Percentiles rank a stretch among this genome's conserved stretches.
Evolutionary conservation across 1,284 basidiomycete genomes (phyloP).

Genomic region (Porogramme epimiltina): DNA sequence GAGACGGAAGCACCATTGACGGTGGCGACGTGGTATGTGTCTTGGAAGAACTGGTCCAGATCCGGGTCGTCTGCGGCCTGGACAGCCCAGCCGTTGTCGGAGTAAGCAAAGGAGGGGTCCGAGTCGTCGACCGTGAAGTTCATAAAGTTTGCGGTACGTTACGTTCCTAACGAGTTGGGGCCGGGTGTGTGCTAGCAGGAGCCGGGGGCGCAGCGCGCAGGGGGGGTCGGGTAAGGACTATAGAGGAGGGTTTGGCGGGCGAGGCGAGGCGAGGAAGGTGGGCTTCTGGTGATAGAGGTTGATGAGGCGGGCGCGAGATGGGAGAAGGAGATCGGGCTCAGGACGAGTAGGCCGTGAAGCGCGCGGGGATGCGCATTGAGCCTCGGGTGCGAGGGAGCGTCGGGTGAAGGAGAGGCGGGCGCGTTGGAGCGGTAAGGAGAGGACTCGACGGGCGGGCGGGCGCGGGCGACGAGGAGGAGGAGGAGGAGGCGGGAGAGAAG

Average conservation of each 20-base stretch:
- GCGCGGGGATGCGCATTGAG: background rate
- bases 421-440: constrained; percentile 16
- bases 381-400: background rate
- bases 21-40: constrained; percentile 32
- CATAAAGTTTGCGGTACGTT: constrained; percentile 11
- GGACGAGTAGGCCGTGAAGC: background rate
- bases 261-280: background rate
- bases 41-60: constrained; percentile 27
- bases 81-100: constrained; percentile 25
- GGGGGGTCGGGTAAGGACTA: background rate
- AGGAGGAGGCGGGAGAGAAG: background rate
- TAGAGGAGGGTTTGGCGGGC: background rate
- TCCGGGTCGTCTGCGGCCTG: constrained; percentile 23
- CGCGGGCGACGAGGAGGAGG: background rate
- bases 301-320: background rate
- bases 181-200: background rate
- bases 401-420: constrained; percentile 9
- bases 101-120: constrained; percentile 27
- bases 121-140: constrained; percentile 35
- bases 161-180: background rate
- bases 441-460: background rate
- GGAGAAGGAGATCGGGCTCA: background rate
- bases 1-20: constrained; percentile 25
- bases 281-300: background rate
- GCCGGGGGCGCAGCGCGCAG: background rate